These are phyloP conservation scores for Saprolegnia diclina DNA, from an alignment of 352 stramenopile genomes.

Conservation along the genomic window DNA sequence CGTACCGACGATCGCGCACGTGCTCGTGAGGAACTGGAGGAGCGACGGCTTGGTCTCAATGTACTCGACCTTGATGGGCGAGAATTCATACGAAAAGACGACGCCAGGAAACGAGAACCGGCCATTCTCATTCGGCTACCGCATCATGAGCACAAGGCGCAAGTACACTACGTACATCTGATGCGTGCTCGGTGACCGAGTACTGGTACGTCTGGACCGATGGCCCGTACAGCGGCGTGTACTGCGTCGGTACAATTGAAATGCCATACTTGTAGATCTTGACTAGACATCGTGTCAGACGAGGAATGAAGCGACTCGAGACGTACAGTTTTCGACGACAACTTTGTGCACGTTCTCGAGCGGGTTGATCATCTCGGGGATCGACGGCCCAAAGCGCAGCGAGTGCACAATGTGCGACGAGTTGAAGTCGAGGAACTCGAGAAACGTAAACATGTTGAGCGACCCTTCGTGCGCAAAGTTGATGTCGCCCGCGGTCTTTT, in stretches of 20 bases:
- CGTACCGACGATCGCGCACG: conserved; percentile 73
- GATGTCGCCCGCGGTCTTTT: conserved; percentile 79
- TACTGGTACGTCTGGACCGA: conserved; percentile 80
- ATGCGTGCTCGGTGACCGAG: conserved; percentile 80
- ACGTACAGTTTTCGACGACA: conserved; percentile 65
- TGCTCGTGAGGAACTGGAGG: conserved; percentile 82
- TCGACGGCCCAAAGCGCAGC: conserved; percentile 66
- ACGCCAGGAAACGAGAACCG: conserved; percentile 69
- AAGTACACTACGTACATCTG: conserved; percentile 29
- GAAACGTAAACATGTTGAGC: conserved; percentile 81
- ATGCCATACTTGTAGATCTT: conserved; percentile 87
- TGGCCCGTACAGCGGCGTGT: conserved; percentile 69
- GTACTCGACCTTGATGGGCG: conserved; percentile 84
- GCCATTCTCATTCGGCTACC: conserved; percentile 17
- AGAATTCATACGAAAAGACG: conserved; percentile 87
- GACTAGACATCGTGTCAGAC: conserved; percentile 35
- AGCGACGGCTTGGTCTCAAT: conserved; percentile 78
- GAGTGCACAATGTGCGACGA: conserved; percentile 77
- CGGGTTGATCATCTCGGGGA: conserved; percentile 82
- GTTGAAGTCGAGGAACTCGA: conserved; percentile 87
- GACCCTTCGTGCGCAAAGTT: conserved; percentile 81
- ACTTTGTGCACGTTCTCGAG: conserved; percentile 82
- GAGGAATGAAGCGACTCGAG: neutral
- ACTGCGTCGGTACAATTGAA: conserved; percentile 76
- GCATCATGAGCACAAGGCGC: neutral